Evolutionary conservation across 495 filamentous ascomycete genomes (phyloP).

Genomic region (Peziza echinospora): DNA sequence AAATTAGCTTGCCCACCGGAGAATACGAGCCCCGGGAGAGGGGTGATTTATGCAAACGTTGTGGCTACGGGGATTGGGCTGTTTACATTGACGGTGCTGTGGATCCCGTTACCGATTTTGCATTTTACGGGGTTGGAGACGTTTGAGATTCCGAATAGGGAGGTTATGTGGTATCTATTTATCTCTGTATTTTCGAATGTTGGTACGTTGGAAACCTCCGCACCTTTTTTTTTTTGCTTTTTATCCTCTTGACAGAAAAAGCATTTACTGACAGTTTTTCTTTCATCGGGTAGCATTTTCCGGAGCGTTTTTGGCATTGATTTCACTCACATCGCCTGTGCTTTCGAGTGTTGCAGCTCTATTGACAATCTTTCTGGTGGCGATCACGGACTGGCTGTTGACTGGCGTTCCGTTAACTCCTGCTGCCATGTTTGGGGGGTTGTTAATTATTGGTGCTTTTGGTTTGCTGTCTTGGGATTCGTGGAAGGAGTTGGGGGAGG

Average conservation of each 20-base stretch:
- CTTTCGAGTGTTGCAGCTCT: constrained; percentile 77
- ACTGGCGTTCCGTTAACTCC: constrained; percentile 51
- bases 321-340: constrained; percentile 78
- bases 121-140: constrained; percentile 55
- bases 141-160: constrained; percentile 59
- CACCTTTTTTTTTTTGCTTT: not conserved
- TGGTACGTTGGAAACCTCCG: too few species aligned
- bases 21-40: constrained; percentile 52
- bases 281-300: too few species aligned
- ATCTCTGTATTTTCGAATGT: constrained; percentile 71
- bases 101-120: constrained; percentile 75
- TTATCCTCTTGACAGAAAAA: constrained; percentile 7
- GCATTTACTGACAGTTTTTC: too few species aligned
- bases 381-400: constrained; percentile 67
- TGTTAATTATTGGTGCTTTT: constrained; percentile 73
- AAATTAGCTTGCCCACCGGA: constrained; percentile 78
- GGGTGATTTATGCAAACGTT: constrained; percentile 80
- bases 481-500: constrained; percentile 77
- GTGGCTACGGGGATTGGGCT: constrained; percentile 67
- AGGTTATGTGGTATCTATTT: constrained; percentile 54
- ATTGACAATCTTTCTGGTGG: constrained; percentile 89
- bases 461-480: constrained; percentile 71
- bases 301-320: constrained; percentile 81
- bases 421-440: constrained; percentile 58
- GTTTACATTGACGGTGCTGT: constrained; percentile 41